A percentile compares a stretch with the other conserved stretches of the same genome.
phyloP scores from a whole-genome alignment of 2,329 filamentous ascomycete genomes.

The Ramularia collo-cygni region DNA sequence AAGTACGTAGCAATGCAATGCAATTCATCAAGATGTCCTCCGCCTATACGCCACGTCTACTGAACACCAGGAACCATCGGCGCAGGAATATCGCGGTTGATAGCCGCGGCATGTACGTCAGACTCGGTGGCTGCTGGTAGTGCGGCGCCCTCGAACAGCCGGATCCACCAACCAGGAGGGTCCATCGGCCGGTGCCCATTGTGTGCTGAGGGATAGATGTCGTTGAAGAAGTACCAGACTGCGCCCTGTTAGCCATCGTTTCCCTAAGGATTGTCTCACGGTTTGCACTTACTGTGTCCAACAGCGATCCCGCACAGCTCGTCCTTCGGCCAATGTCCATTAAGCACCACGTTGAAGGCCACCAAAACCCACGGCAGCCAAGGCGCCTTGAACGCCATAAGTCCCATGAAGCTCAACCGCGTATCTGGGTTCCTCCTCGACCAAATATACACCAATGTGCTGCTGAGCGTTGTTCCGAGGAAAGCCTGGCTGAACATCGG shows the following conservation, averaged over 20 bases:
- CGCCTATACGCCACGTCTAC: constrained; percentile 1
- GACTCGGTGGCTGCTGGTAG: constrained; percentile 15
- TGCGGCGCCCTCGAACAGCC: constrained; percentile 60
- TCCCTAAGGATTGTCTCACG: no score
- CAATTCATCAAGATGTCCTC: no score
- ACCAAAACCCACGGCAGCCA: constrained; percentile 96
- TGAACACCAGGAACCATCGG: constrained; percentile 24
- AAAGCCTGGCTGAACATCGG: constrained; percentile 88
- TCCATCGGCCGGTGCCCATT: constrained; percentile 78
- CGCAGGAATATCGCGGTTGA: constrained; percentile 25
- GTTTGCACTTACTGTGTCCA: constrained; percentile 57
- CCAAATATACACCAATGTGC: constrained; percentile 96
- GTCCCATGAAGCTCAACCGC: constrained; percentile 68
- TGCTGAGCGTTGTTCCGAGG: constrained; percentile 86
- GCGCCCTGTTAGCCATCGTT: constrained; percentile 5
- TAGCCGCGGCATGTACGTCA: constrained; percentile 26
- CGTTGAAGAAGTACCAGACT: constrained; percentile 96
- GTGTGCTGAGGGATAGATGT: constrained; percentile 90
- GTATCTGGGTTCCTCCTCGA: constrained; percentile 90
- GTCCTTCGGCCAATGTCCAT: constrained; percentile 84
- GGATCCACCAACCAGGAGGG: constrained; percentile 82
- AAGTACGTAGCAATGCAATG: no score
- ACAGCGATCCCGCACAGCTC: constrained; percentile 94
- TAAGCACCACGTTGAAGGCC: constrained; percentile 83
- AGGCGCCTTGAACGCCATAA: constrained; percentile 86